Conservation (phyloP, 2,329 filamentous ascomycete species). For the Pezicula radicicola region DNA sequence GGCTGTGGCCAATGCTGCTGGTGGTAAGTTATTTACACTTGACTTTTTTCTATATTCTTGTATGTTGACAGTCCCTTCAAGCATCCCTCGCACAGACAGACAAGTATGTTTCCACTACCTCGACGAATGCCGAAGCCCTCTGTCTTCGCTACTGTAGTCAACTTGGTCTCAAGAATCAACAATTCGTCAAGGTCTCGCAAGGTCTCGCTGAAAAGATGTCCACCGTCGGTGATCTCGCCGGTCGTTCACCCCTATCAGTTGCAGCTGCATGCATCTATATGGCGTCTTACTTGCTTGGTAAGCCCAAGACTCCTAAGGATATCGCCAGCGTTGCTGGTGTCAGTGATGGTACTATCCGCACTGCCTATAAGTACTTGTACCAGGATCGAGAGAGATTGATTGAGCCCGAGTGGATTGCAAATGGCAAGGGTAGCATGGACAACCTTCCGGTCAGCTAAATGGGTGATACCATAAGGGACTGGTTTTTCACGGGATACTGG, state of each 20-base stretch:
- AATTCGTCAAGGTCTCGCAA: slow-evolving; percentile 76
- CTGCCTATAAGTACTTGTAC: slow-evolving; percentile 88
- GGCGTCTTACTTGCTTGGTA: slow-evolving; percentile 81
- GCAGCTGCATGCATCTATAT: slow-evolving; percentile 97
- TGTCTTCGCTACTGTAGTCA: slow-evolving; percentile 88
- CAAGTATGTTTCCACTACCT: slow-evolving; percentile 70
- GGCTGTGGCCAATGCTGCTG: slow-evolving; percentile 45
- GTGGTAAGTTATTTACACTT: slow-evolving; percentile 44
- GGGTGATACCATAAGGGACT: slow-evolving; percentile 22
- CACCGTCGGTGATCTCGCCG: slow-evolving; percentile 73
- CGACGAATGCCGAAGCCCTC: slow-evolving; percentile 78
- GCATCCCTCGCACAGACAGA: slow-evolving; percentile 33
- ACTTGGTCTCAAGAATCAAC: slow-evolving; percentile 68
- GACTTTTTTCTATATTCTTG: slow-evolving; percentile 14
- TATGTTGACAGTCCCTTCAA: slow-evolving; percentile 27
- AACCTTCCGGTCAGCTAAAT: slow-evolving; percentile 55
- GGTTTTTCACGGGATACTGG: background rate
- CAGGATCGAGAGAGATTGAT: slow-evolving; percentile 71
- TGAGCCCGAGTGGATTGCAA: slow-evolving; percentile 69
- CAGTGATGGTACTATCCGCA: slow-evolving; percentile 95
- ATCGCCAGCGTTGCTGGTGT: slow-evolving; percentile 84
- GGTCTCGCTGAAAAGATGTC: slow-evolving; percentile 76
- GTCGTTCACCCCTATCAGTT: slow-evolving; percentile 89
- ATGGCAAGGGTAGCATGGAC: slow-evolving; percentile 67
- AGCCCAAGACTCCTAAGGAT: slow-evolving; percentile 77